Base-by-base conservation (phyloP, 148 eudicot genomes). In the Spergularia marina region DNA sequence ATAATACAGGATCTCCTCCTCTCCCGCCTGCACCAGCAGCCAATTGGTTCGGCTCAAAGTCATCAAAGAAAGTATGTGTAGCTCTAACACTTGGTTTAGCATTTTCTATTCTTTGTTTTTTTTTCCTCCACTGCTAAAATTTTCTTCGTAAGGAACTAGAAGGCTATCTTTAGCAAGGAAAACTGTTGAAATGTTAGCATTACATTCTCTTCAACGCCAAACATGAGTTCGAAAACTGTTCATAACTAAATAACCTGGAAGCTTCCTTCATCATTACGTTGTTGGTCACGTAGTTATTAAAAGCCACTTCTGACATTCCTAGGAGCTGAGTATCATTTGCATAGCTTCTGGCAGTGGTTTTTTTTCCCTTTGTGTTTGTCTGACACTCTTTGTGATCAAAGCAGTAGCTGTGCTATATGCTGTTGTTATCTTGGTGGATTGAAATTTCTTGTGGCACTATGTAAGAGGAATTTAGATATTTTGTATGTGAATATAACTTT, bases 61-160 rank as follows among this genome's bases (percentile, higher is more conserved):
- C 91, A 47, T 76, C 77, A 64, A 87, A 88, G 72, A 87, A 85
- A 92, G 97, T 92, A 39, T 65, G 64, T 64, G 23, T 64, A 41
- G 57, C 14, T 53, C 4, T 7, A 59, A 56, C 56, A 12, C 66
- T 53, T 44, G 10, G 25, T 21, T 40, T 68, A 18, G 16, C 47
- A 41, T 1, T 20, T 25, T 39, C n/a, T 44, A 13, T n/a, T 34
- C 77, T 16, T 3, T 40, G 47, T 44, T 65, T 51, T 52, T 52
- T 51, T 55, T 69, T 40, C 76, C 49, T 30, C 16, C 14, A 40
- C 66, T 74, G 51, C 60, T 41, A 23, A 52, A 65, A 56, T 59
- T 67, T 58, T 44, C 39, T 20, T 7, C 49, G 7, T 20, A 40
- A 57, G 56, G 17, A 21, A 14, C 10, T 49, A 51, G 71, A 44